phyloP scores from a whole-genome alignment of 495 filamentous ascomycete species.

The Parathielavia appendiculata region DNA sequence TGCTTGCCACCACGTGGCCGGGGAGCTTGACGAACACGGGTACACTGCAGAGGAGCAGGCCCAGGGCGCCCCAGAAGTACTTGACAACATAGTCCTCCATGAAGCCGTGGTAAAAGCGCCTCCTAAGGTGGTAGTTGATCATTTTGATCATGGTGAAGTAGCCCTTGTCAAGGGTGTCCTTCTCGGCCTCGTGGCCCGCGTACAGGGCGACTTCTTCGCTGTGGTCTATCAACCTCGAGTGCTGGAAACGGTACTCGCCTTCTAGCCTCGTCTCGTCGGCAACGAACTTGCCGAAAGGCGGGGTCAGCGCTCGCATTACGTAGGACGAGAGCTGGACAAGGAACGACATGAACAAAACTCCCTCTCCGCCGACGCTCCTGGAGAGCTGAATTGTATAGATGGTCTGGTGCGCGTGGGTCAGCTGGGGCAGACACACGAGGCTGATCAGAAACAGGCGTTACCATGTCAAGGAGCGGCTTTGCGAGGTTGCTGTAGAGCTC shows the following conservation, averaged over 20 bases:
- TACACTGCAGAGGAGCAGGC: conserved; percentile 87
- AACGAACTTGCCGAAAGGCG: conserved; percentile 97
- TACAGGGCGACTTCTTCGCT: conserved; percentile 93
- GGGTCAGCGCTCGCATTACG: conserved; percentile 89
- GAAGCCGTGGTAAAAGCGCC: conserved; percentile 88
- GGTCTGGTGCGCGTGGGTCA: conserved; percentile 33
- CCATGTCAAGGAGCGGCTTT: conserved; percentile 90
- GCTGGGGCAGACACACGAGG: not conserved
- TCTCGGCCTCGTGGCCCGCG: conserved; percentile 89
- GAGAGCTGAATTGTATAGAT: conserved; percentile 95
- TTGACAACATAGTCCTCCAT: conserved; percentile 99
- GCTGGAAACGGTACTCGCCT: conserved; percentile 93
- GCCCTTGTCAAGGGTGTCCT: conserved; percentile 93
- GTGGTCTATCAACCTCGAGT: conserved; percentile 90
- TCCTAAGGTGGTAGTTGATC: conserved; percentile 87
- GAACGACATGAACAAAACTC: conserved; percentile 87
- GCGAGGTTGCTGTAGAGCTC: conserved; percentile 97
- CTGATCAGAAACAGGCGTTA: conserved; percentile 26
- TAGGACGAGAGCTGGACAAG: conserved; percentile 88
- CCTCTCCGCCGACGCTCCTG: conserved; percentile 88
- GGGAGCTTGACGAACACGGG: conserved; percentile 95
- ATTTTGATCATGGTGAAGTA: conserved; percentile 99
- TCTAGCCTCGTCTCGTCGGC: conserved; percentile 92
- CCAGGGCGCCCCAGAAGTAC: conserved; percentile 96
- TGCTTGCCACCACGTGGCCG: conserved; percentile 58